phyloP scores from a whole-genome alignment of 495 filamentous ascomycete genomes.

The Letharia lupina region DNA sequence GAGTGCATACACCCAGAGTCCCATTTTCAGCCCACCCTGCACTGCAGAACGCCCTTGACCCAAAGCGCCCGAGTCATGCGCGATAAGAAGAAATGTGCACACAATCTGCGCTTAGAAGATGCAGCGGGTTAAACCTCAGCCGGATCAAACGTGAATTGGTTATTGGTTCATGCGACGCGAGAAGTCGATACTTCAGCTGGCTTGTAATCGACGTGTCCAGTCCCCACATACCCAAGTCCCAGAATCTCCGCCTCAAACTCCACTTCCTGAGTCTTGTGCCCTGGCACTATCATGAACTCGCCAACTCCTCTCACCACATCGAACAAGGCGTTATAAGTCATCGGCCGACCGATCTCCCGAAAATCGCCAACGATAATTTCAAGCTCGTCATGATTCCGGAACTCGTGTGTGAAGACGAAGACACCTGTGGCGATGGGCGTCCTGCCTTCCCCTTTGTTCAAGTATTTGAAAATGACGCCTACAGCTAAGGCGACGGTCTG shows the following conservation, averaged over 20 bases:
- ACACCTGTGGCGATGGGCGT: neutral
- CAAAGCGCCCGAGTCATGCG: no score
- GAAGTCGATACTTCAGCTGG: neutral
- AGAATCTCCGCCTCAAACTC: constrained; percentile 2
- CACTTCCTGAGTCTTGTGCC: neutral
- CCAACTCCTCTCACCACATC: neutral
- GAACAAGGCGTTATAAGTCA: neutral
- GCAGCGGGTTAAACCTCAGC: neutral
- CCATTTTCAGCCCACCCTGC: no score
- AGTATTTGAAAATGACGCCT: no score
- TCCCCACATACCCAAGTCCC: neutral
- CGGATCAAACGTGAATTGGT: no score
- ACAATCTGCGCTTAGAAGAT: neutral
- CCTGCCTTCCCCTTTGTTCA: neutral
- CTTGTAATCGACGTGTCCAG: neutral
- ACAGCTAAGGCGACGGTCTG: neutral
- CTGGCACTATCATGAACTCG: neutral
- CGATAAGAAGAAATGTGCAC: neutral
- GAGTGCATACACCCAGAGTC: no score
- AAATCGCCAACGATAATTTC: neutral
- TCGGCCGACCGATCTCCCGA: constrained; percentile 3
- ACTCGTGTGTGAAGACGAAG: neutral
- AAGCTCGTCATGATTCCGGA: neutral
- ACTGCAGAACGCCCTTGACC: no score
- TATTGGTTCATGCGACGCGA: neutral